A percentile compares a stretch with the other conserved stretches of the same genome.
Evolutionary conservation across 1,284 basidiomycete species (phyloP).

Genomic region (Cutaneotrichosporon cyanovorans): DNA sequence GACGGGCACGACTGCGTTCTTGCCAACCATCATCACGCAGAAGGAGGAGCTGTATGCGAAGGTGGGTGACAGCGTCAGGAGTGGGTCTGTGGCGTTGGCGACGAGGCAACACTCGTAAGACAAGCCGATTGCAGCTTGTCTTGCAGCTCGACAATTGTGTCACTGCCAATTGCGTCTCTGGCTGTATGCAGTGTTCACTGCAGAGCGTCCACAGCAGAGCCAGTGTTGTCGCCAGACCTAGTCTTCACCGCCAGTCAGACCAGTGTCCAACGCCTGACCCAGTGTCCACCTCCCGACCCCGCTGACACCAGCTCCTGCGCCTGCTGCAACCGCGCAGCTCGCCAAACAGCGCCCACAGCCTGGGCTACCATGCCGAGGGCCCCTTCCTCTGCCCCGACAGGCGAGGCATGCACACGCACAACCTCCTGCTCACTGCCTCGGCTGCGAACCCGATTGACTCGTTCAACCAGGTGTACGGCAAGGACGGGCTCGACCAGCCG

Average conservation of each 20-base stretch:
- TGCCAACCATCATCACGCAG: constrained; percentile 56
- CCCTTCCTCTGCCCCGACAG: constrained; percentile 66
- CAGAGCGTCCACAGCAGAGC: too few species aligned
- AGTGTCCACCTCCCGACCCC: not conserved
- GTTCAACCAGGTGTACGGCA: constrained; percentile 68
- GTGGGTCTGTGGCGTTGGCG: not conserved
- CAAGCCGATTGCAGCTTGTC: not conserved
- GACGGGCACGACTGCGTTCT: constrained; percentile 78
- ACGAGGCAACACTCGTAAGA: too few species aligned
- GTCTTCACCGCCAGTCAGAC: not conserved
- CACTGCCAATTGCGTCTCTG: too few species aligned
- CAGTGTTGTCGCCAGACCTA: too few species aligned
- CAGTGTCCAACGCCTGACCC: too few species aligned
- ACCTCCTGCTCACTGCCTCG: constrained; percentile 58
- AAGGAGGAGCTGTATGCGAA: constrained; percentile 34
- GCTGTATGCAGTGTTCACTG: too few species aligned
- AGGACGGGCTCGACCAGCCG: constrained; percentile 46
- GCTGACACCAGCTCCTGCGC: constrained; percentile 46
- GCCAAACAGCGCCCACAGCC: constrained; percentile 52
- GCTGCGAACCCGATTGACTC: constrained; percentile 30
- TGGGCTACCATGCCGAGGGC: constrained; percentile 85
- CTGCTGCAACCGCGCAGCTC: constrained; percentile 40
- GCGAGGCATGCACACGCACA: constrained; percentile 68
- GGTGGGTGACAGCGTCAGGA: too few species aligned
- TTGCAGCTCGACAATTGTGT: too few species aligned